Evolutionary conservation across 768 basidiomycete species (phyloP).

Genomic region (Pholiota molesta): DNA sequence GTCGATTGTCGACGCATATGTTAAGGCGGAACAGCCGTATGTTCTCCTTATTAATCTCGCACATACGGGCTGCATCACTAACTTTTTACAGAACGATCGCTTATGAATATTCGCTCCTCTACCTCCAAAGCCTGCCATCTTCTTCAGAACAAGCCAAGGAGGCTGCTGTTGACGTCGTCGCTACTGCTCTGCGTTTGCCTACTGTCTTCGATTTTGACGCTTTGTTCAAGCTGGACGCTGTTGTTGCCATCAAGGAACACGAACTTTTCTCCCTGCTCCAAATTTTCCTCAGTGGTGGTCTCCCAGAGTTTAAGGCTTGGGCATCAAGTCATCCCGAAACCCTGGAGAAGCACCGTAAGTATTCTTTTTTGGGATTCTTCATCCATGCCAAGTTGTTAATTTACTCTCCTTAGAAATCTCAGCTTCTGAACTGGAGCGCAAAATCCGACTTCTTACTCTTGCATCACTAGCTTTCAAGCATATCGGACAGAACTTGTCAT

Average conservation of each 20-base stretch:
- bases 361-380: neutral
- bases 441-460: slow-evolving; percentile 78
- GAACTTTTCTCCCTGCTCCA: slow-evolving; percentile 76
- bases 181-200: slow-evolving; percentile 65
- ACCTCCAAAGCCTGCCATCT: slow-evolving; percentile 61
- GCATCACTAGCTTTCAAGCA: slow-evolving; percentile 78
- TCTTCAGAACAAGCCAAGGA: slow-evolving; percentile 51
- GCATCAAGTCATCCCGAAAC: slow-evolving; percentile 45
- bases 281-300: slow-evolving; percentile 68
- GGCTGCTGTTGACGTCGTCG: slow-evolving; percentile 64
- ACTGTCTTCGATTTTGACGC: slow-evolving; percentile 80
- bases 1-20: slow-evolving; percentile 59
- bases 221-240: slow-evolving; percentile 74
- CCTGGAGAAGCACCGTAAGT: slow-evolving; percentile 63
- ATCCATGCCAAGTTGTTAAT: neutral
- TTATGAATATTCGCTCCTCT: slow-evolving; percentile 66
- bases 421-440: slow-evolving; percentile 66
- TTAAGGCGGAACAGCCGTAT: slow-evolving; percentile 61
- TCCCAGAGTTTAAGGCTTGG: slow-evolving; percentile 69
- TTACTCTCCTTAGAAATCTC: slow-evolving; percentile 13
- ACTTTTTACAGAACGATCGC: slow-evolving; percentile 49
- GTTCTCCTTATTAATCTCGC: slow-evolving; percentile 28
- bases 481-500: slow-evolving; percentile 73
- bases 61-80: neutral
- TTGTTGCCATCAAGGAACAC: slow-evolving; percentile 66